phyloP scores from a whole-genome alignment of 2,329 filamentous ascomycete species.

The Fusarium nodosum region DNA sequence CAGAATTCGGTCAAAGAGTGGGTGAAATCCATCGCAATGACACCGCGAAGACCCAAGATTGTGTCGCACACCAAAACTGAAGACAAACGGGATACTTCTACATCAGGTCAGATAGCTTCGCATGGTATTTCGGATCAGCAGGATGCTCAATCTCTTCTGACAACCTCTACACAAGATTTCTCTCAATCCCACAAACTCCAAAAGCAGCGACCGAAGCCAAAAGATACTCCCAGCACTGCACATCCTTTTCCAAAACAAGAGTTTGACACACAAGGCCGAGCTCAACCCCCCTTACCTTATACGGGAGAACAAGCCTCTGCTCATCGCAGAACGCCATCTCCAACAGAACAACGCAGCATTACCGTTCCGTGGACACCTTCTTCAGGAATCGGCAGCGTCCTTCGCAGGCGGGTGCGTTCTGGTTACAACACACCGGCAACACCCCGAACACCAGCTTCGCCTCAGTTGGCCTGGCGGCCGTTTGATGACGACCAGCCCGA shows the following conservation, averaged over 20 bases:
- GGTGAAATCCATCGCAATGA: slow-evolving; percentile 25
- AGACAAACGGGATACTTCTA: background rate
- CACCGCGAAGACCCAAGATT: slow-evolving; percentile 25
- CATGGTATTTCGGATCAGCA: background rate
- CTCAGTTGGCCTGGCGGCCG: slow-evolving; percentile 46
- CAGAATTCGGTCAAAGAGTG: slow-evolving; percentile 20
- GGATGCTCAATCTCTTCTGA: slow-evolving; percentile 7
- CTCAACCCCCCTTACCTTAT: slow-evolving; percentile 8
- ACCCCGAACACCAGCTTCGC: slow-evolving; percentile 41
- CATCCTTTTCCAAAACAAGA: slow-evolving; percentile 28
- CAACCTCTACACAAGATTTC: slow-evolving; percentile 26
- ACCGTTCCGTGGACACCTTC: slow-evolving; percentile 39
- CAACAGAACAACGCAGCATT: slow-evolving; percentile 14
- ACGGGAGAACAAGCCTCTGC: background rate
- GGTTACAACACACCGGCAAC: slow-evolving; percentile 35
- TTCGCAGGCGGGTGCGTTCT: slow-evolving; percentile 47
- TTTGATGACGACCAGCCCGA: slow-evolving; percentile 43
- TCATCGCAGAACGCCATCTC: slow-evolving; percentile 22
- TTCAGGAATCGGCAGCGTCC: slow-evolving; percentile 45
- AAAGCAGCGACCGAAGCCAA: slow-evolving; percentile 11
- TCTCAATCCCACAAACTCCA: slow-evolving; percentile 18
- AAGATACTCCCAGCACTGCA: slow-evolving; percentile 12
- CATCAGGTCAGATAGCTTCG: background rate
- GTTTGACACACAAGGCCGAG: slow-evolving; percentile 17
- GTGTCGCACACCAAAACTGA: slow-evolving; percentile 3